Base-by-base conservation (phyloP, 306 rosid species). In the Dryas octopetala region DNA sequence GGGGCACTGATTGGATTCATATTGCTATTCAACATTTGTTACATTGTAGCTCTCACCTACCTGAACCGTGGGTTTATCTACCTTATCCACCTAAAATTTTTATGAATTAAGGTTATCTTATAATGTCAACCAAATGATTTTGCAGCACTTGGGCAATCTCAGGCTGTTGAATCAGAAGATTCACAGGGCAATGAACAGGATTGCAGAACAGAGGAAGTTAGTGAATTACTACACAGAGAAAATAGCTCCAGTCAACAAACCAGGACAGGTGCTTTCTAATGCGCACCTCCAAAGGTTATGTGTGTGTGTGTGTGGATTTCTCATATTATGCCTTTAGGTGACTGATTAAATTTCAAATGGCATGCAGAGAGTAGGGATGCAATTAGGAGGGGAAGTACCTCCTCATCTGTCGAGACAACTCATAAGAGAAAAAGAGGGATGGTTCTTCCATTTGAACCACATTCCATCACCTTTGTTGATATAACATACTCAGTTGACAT, bases 391-490 rank as follows among this genome's bases (percentile, higher is more conserved):
- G 38, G 38, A 32, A 32, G 38, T 32, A 32, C 38, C 38, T 32
- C 38, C 38, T 32, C 38, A 32, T 32, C 52, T 50, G 62, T 19
- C 9, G 85, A 51, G 68, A 47, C 71, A 43, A 79, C 41, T 70
- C 58, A 63, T 7, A 59, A 13, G 8, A 82, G 46, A 67, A 84
- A 78, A 83, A 86, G 63, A 63, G 95, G 97, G 86, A 89, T 88
- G 91, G 72, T 89, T 83, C 95, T 89, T 91, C 95, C 97, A 54
- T 91, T 91, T 78, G 89, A 85, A 54, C 90, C 85, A 54, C 85
- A 89, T 85, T 89, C 89, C 51, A 81, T 89, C 44, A 75, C 84
- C 80, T 91, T 91, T 73, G 88, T 89, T 66, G 87, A 77, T 47
- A 82, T 91, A 55, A 68, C 73, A 15, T 91, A 91, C 83, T 84